A percentile compares a stretch with the other conserved stretches of the same genome.
Conservation (phyloP, 352 stramenopile species). For the Pythium myriotylum region DNA sequence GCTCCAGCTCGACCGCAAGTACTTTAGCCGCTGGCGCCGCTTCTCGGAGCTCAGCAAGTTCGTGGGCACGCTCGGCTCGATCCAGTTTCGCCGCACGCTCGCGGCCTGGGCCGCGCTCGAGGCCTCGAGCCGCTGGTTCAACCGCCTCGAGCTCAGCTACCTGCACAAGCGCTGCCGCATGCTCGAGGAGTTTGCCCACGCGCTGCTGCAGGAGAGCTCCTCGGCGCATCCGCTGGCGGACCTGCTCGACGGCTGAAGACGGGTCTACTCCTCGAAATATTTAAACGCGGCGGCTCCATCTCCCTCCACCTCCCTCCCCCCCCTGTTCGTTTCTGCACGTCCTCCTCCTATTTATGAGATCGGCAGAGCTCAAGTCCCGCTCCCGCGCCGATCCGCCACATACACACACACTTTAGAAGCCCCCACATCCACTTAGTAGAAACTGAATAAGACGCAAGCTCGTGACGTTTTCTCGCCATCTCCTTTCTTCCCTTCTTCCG, state of each 20-base stretch:
- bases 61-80: slow-evolving; percentile 49
- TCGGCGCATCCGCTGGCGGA: slow-evolving; percentile 75
- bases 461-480: too few species aligned
- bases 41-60: slow-evolving; percentile 78
- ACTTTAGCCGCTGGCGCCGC: slow-evolving; percentile 73
- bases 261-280: background rate
- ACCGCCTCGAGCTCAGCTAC: slow-evolving; percentile 82
- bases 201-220: slow-evolving; percentile 70
- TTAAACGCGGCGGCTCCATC: background rate
- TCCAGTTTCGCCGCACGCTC: slow-evolving; percentile 59
- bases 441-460: too few species aligned
- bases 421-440: too few species aligned
- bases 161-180: slow-evolving; percentile 77
- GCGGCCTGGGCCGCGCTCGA: slow-evolving; percentile 62
- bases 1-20: slow-evolving; percentile 72
- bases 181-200: slow-evolving; percentile 78
- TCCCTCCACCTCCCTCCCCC: too few species aligned
- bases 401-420: too few species aligned
- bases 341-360: too few species aligned
- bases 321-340: too few species aligned
- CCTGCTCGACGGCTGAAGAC: slow-evolving; percentile 52
- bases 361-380: too few species aligned
- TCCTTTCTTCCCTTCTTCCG: too few species aligned
- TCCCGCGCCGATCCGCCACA: too few species aligned
- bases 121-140: slow-evolving; percentile 74